Base-by-base conservation (phyloP, 768 basidiomycete species). In the Candolleomyces eurysporus region DNA sequence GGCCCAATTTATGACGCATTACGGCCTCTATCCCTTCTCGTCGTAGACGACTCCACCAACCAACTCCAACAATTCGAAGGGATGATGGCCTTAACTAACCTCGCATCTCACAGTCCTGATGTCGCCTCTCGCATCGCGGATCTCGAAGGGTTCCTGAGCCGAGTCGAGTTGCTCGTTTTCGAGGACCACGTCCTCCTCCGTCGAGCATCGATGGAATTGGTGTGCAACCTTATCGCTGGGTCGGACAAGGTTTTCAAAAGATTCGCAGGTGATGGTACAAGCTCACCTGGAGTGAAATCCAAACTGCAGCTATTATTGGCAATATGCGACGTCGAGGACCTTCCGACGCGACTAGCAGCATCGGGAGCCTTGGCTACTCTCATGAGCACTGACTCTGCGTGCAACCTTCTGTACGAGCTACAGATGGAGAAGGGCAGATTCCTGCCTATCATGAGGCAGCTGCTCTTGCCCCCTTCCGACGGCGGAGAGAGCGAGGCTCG, bases 21-120 rank as follows among this genome's bases (percentile, higher is more conserved):
- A 59, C 83, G 88, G 2, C 95, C 95, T 0, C 79, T 98, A 54
- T 84, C 90, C 9, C 69, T 86, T 31, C 77, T 97, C 59, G 79
- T 98, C 40, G 82, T 85, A 45, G 86, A 90, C 68, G 75, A 85
- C 1, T 81, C 84, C 0, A 84, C 92, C 9, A 87, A 76, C 50
- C 82, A 91, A 39, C 77, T 98, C 6, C 94, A 97, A 69, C 83
- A 84, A 45, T 99, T 99, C 68, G 97, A 99, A 73, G 87, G 88
- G 4, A 79, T 96, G 66, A 98, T 98, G 96, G 96, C 94, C 1
- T 80, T 99, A 57, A 99, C 97, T 8, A 99, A 99, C 71, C 76
- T 98, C 48, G 88, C 96, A 0, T 95, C 94, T 17, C 82, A 92
- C 56, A 84, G 83, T 53, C 76, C 86, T 0, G 82, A 85, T 32